Conservation (phyloP, 768 basidiomycete species). For the Austroboletus eburneus region DNA sequence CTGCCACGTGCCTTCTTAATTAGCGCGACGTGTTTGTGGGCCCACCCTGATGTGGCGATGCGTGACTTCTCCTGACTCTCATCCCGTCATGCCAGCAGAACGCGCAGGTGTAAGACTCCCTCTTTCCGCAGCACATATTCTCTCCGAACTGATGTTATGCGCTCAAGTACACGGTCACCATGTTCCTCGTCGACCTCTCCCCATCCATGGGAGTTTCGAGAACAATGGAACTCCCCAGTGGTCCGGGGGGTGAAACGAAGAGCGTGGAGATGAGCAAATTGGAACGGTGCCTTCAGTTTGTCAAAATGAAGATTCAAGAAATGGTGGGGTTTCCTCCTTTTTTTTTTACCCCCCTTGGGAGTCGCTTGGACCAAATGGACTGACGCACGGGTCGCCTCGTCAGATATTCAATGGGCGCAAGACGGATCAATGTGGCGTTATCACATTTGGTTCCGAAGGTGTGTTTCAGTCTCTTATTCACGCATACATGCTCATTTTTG, state of each 20-base stretch:
- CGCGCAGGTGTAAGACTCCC: slow-evolving; percentile 63
- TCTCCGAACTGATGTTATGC: slow-evolving; percentile 6
- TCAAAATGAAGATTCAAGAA: slow-evolving; percentile 87
- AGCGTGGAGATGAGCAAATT: slow-evolving; percentile 69
- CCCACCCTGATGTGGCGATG: slow-evolving; percentile 15
- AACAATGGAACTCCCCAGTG: slow-evolving; percentile 52
- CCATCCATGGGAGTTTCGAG: too few relatives aligned
- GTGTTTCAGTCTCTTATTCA: too few relatives aligned
- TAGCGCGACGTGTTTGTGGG: slow-evolving; percentile 27
- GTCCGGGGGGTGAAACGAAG: slow-evolving; percentile 46
- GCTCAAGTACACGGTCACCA: slow-evolving; percentile 72
- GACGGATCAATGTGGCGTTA: slow-evolving; percentile 91
- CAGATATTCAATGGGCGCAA: slow-evolving; percentile 91
- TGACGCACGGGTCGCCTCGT: neutral
- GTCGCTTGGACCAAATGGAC: too few relatives aligned
- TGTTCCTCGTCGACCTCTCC: slow-evolving; percentile 88
- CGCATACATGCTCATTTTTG: too few relatives aligned
- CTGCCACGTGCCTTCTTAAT: slow-evolving; percentile 32
- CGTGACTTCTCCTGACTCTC: slow-evolving; percentile 11
- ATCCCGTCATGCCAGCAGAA: slow-evolving; percentile 64
- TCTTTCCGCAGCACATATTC: neutral
- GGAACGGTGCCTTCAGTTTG: slow-evolving; percentile 79
- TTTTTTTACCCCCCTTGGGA: neutral
- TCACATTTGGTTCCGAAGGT: slow-evolving; percentile 84
- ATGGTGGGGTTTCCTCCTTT: slow-evolving; percentile 55